Percentiles rank a stretch among this genome's conserved stretches.
Conservation (phyloP, 257 asterid genomes). For the Ballota nigra region DNA sequence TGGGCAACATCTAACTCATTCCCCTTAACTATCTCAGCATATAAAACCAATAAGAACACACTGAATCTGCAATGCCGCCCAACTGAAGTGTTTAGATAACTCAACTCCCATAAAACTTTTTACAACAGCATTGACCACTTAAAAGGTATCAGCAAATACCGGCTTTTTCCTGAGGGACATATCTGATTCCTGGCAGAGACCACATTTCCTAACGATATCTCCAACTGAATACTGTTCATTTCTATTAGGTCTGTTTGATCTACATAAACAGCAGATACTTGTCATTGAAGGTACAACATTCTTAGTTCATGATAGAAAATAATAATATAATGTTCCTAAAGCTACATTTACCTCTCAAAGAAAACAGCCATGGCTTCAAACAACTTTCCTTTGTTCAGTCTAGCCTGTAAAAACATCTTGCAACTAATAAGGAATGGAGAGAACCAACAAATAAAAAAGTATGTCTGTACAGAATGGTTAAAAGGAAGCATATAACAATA, state of each 20-base stretch:
- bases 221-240: constrained; percentile 59
- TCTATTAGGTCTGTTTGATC: constrained; percentile 68
- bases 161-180: constrained; percentile 88
- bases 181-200: constrained; percentile 73
- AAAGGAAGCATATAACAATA: background rate
- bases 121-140: constrained; percentile 13
- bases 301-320: constrained; percentile 1
- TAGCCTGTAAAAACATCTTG: constrained; percentile 59
- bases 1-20: constrained; percentile 1
- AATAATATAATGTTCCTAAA: too few relatives aligned
- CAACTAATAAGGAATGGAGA: constrained; percentile 9
- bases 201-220: constrained; percentile 74
- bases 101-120: background rate
- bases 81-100: background rate
- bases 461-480: constrained; percentile 10
- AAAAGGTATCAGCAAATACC: constrained; percentile 46
- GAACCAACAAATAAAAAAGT: background rate
- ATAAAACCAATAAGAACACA: constrained; percentile 8
- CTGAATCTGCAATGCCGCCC: constrained; percentile 5
- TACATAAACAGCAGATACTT: constrained; percentile 36
- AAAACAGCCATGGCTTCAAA: constrained; percentile 88
- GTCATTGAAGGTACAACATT: constrained; percentile 14
- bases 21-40: constrained; percentile 11
- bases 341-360: constrained; percentile 70
- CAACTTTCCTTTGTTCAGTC: constrained; percentile 71